phyloP scores from a whole-genome alignment of 2,329 filamentous ascomycete species.

The Decorospora gaudefroyi region DNA sequence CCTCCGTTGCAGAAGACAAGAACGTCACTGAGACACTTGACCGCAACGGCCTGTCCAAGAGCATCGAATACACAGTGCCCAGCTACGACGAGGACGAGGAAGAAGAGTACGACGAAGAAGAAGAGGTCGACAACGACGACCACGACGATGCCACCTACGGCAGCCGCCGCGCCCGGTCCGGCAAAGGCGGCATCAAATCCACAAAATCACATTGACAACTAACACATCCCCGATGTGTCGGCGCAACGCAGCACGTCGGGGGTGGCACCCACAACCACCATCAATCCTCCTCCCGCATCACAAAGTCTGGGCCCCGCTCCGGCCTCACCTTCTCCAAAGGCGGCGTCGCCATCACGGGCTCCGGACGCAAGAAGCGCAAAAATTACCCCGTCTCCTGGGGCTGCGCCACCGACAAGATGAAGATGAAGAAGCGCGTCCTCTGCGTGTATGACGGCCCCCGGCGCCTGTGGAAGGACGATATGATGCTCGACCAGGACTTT shows the following conservation, averaged over 20 bases:
- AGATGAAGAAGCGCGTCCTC: conserved; percentile 95
- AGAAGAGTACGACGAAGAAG: conserved; percentile 57
- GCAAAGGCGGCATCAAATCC: conserved; percentile 58
- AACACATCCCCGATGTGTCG: conserved; percentile 57
- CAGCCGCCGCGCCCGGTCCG: conserved; percentile 51
- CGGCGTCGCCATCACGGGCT: conserved; percentile 62
- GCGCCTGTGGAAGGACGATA: conserved; percentile 94
- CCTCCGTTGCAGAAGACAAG: conserved; percentile 48
- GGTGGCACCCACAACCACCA: conserved; percentile 44
- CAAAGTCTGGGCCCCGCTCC: conserved; percentile 45
- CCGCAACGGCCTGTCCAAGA: conserved; percentile 47
- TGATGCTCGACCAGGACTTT: conserved; percentile 96
- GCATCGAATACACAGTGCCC: conserved; percentile 52
- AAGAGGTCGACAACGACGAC: conserved; percentile 58
- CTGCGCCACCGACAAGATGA: conserved; percentile 89
- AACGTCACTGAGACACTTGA: conserved; percentile 49
- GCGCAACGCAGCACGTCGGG: conserved; percentile 42
- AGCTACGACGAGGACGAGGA: conserved; percentile 59
- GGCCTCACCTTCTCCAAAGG: conserved; percentile 79
- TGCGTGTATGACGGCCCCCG: conserved; percentile 88
- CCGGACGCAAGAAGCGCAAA: conserved; percentile 83
- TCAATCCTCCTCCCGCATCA: conserved; percentile 18
- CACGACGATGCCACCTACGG: conserved; percentile 60
- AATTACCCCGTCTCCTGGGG: conserved; percentile 96
- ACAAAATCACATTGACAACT: conserved; percentile 56